These are phyloP conservation scores for Tripterygium wilfordii DNA, from an alignment of 177 flowering plant species.

Conservation along the genomic window DNA sequence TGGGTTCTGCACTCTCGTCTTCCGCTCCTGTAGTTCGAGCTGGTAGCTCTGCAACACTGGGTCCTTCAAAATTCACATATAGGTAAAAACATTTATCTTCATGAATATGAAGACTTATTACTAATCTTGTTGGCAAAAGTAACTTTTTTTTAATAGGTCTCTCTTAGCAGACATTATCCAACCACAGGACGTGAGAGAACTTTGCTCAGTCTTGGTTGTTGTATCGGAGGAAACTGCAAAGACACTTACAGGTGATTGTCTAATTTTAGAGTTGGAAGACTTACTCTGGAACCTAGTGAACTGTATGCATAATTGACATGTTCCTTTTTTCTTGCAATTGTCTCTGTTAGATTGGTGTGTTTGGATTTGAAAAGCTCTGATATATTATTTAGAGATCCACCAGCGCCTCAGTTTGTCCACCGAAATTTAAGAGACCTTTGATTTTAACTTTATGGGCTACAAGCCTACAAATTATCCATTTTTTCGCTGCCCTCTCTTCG, in stretches of 20 bases:
- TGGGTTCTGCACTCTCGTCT: conserved; percentile 42
- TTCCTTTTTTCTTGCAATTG: too few relatives aligned
- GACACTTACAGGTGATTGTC: conserved; percentile 56
- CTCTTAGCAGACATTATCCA: conserved; percentile 80
- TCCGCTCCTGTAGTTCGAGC: conserved; percentile 39
- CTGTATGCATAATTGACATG: too few relatives aligned
- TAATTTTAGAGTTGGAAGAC: too few relatives aligned
- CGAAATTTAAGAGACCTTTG: too few relatives aligned
- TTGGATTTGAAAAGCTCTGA: too few relatives aligned
- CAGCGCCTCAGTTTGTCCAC: too few relatives aligned
- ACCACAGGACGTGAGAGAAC: conserved; percentile 74
- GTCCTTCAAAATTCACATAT: conserved; percentile 71
- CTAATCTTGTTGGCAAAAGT: conserved; percentile 6
- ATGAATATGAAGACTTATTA: neutral
- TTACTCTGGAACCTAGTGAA: too few relatives aligned
- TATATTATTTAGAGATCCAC: too few relatives aligned
- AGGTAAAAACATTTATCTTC: conserved; percentile 38
- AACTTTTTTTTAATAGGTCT: conserved; percentile 49
- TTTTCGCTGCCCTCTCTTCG: too few relatives aligned
- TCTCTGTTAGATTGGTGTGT: too few relatives aligned
- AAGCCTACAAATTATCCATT: neutral
- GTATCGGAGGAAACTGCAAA: conserved; percentile 63
- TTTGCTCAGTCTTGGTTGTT: conserved; percentile 78
- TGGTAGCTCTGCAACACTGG: conserved; percentile 30
- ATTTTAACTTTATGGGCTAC: too few relatives aligned